Evolutionary conservation across 2,329 filamentous ascomycete genomes (phyloP), one percentile per base, ranked within the genome.

Genomic region (Rhytidhysteron rufulum): DNA sequence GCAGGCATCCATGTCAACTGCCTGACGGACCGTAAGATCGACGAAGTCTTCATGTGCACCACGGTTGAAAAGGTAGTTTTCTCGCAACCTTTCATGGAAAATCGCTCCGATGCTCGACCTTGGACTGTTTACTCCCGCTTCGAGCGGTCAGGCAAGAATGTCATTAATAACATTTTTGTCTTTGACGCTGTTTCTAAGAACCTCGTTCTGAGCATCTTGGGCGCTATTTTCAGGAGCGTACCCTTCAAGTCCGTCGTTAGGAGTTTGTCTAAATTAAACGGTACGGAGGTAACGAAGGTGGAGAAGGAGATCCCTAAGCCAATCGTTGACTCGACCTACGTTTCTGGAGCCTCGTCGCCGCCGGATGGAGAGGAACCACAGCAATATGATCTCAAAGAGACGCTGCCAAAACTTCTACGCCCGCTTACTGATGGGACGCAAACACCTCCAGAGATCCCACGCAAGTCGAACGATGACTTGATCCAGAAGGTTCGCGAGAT

Each of bases 1-100:
- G 62, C 58, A 5, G 66, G 68, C 0, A 58, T 70, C 6, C 62
- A 60, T 39, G 59, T 62, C 3, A 69, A 70, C 37, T 64, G 56
- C 43, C 34, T 63, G 8, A 44, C 45, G 9, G 39, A 50, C 5
- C 40, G 49, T 15, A 34, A 35, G 15, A 22, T 44, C 3, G 47
- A 50, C 2, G 50, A 57, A 3, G 54, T 56, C 1, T 49, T 50
- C 15, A 44, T 60, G n/a, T 60, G 55, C 40, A 47, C 34, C 4
- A 33, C 43, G 7, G 47, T 55, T 8, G 48, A 47, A n/a, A 44
- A 49, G 24, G 48, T 44, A 43, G 21, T n/a, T n/a, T n/a, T n/a
- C n/a, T n/a, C n/a, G n/a, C n/a, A n/a, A n/a, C n/a, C n/a, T n/a
- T n/a, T n/a, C n/a, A n/a, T n/a, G n/a, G n/a, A n/a, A 42, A 41